Conservation (phyloP, 768 basidiomycete genomes). For the Leccinum pellstonianum region DNA sequence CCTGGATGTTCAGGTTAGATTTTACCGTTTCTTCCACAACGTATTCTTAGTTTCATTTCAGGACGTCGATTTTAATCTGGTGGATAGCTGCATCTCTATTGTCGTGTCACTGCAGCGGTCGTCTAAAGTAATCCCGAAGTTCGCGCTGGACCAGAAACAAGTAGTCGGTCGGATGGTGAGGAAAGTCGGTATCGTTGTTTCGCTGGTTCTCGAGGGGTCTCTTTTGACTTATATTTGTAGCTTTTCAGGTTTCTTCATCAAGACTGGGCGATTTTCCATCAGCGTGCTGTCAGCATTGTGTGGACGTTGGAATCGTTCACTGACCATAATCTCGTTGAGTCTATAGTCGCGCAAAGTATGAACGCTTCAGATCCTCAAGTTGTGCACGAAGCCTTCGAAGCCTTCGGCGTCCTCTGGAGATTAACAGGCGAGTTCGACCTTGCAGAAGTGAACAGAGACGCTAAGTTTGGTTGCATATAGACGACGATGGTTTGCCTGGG, state of each 20-base stretch:
- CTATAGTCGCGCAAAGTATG: slow-evolving; percentile 74
- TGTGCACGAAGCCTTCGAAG: slow-evolving; percentile 66
- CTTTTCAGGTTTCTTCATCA: slow-evolving; percentile 73
- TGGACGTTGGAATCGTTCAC: slow-evolving; percentile 69
- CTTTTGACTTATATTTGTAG: slow-evolving; percentile 34
- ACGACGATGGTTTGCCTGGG: slow-evolving; percentile 80
- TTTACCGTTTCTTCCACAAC: not conserved
- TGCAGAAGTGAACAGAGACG: not conserved
- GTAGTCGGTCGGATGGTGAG: slow-evolving; percentile 61
- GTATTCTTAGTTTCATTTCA: slow-evolving; percentile 10
- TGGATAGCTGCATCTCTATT: slow-evolving; percentile 62
- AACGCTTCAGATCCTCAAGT: slow-evolving; percentile 48
- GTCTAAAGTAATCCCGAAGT: slow-evolving; percentile 47
- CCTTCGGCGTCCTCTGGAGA: slow-evolving; percentile 92
- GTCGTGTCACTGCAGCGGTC: slow-evolving; percentile 55
- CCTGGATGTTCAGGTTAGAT: slow-evolving; percentile 55
- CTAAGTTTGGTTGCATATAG: slow-evolving; percentile 37
- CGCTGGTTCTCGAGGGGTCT: not conserved
- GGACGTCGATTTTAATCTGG: slow-evolving; percentile 56
- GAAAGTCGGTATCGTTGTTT: slow-evolving; percentile 34
- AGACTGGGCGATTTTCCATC: slow-evolving; percentile 69
- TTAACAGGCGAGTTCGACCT: slow-evolving; percentile 58
- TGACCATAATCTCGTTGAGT: slow-evolving; percentile 67
- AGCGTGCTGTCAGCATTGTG: slow-evolving; percentile 74
- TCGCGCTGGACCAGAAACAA: slow-evolving; percentile 53